Base-by-base conservation (phyloP, 345 rosid species). In the Ceriops decandra region DNA sequence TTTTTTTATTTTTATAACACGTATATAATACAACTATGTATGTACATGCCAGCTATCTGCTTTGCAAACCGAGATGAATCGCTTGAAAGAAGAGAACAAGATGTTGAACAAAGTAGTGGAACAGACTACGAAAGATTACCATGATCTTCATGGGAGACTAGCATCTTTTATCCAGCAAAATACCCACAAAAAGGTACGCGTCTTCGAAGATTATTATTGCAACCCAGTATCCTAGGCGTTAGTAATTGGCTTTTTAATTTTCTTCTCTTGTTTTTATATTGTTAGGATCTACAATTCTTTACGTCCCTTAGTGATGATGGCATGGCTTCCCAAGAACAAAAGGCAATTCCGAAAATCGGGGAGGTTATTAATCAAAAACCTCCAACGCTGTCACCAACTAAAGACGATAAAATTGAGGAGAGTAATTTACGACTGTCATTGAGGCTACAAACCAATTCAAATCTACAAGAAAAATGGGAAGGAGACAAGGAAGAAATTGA, bases 61-160 rank as follows among this genome's bases (percentile, higher is more conserved):
- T 68, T 56, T 88, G 52, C 81, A 81, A 27, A 72, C 33, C 81
- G 86, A 88, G 80, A 86, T 88, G 82, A 76, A 63, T 46, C 74
- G 82, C 7, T 82, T 86, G 80, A 86, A 82, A 57, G 90, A 86
- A 74, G 90, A 88, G 72, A 88, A 88, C 71, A 28, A 79, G 53
- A 68, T 68, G 66, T 73, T 88, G 76, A 86, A 82, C 71, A 77
- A 69, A 64, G 80, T 72, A 35, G 84, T 86, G 49, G 93, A 88
- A 68, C 81, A 83, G 66, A 79, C 87, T n/a, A 77, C 79, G 84
- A 82, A 86, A 73, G 82, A 88, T 57, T 86, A 70, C 73, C 62
- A 69, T 57, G 81, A 86, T 64, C 89, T 88, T 31, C 89, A 75
- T 60, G 76, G 76, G 74, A 85, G 76, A 78, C 64, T 83, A 22